Evolutionary conservation across 371 early-diverging fungal species (phyloP), one percentile per base, ranked within the genome.

Genomic region (Mucor lusitanicus): DNA sequence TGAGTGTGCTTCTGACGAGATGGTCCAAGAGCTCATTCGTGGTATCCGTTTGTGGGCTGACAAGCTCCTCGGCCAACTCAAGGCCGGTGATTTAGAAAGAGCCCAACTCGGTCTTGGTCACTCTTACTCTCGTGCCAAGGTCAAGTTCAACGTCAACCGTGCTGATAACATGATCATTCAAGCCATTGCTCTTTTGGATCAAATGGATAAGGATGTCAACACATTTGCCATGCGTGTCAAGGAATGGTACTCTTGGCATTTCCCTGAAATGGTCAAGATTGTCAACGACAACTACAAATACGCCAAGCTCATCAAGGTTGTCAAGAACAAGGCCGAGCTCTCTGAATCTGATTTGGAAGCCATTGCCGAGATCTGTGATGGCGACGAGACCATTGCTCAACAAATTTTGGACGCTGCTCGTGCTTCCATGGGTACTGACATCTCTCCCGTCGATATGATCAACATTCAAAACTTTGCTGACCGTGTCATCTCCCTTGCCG

Each of bases 211-310:
- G 83, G 98, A 98, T 75, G 89, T 97, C 74, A 95, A 96, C 85
- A 91, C 91, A 35, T 96, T 95, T 72, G 87, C 94, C 39, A 96
- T 96, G 96, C 89, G 96, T 68, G 86, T 90, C 64, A 76, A 74
- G 75, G 98, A 99, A 85, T 98, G 98, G 98, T 99, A 99, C 84
- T 93, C 94, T 56, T 99, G 97, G 98, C 97, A 98, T 78, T 99
- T 98, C 88, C 99, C 99, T 48, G 98, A 99, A 87, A 87, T 99
- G 72, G 89, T 91, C 82, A 96, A 95, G 86, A 94, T 99, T 68
- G 92, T 97, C 68, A 85, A 85, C 71, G 98, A 98, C 83, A 95
- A 97, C 82, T 88, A 87, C 75, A 86, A 90, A 74, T 99, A 91
- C 77, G 97, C 97, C 70, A 88, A 89, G 65, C 87, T 95, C 60